These are phyloP conservation scores for Symbiodinium pilosum DNA, from an alignment of 73 alveolate genomes.

Conservation along the genomic window DNA sequence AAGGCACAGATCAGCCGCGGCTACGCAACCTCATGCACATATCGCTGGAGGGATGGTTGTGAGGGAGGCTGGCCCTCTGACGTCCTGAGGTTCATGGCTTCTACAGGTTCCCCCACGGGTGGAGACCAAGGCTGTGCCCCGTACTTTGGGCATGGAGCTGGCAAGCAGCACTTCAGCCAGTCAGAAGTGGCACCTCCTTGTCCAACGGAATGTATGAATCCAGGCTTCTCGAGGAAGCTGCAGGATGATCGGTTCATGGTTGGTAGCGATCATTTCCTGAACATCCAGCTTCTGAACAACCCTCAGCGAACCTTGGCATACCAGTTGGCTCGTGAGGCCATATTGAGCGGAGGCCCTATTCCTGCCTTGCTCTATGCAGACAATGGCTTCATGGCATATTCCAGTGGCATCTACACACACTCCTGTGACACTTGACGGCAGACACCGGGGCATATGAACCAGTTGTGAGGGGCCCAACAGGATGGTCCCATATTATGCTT, in stretches of 20 bases:
- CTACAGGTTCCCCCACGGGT: too few relatives aligned
- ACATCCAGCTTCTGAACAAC: too few relatives aligned
- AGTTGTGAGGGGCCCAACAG: too few relatives aligned
- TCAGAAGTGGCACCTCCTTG: constrained; percentile 11
- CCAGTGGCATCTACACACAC: constrained; percentile 40
- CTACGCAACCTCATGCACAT: constrained; percentile 28
- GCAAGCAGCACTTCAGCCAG: constrained; percentile 44
- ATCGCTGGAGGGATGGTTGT: neutral
- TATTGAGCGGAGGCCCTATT: constrained; percentile 61
- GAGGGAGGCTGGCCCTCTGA: neutral
- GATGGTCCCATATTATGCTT: too few relatives aligned
- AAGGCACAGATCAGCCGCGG: constrained; percentile 52
- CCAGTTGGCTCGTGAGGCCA: constrained; percentile 68
- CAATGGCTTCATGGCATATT: constrained; percentile 3
- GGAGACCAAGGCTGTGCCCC: constrained; percentile 68
- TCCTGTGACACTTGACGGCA: too few relatives aligned
- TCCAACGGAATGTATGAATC: constrained; percentile 50
- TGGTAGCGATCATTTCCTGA: too few relatives aligned
- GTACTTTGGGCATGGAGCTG: constrained; percentile 51
- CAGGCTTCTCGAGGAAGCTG: neutral
- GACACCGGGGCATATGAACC: too few relatives aligned
- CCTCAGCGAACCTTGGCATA: constrained; percentile 9
- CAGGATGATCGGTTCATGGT: constrained; percentile 41
- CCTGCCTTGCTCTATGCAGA: constrained; percentile 32
- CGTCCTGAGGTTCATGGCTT: neutral